Base-by-base conservation (phyloP, 1,139 yeast species). In the Magnusiomyces clavatus region DNA sequence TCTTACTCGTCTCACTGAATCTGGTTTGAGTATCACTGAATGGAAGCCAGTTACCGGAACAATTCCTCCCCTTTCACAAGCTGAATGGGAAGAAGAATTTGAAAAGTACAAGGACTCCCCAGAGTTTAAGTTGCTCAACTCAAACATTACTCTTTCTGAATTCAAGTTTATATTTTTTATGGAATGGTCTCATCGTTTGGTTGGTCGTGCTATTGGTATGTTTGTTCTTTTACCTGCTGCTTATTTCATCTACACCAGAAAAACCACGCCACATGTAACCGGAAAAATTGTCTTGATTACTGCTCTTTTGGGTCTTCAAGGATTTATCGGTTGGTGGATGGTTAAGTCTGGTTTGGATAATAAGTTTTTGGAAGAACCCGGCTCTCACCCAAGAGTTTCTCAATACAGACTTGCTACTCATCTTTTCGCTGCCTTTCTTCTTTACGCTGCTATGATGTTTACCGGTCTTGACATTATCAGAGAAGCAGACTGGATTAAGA, bases 281-380 rank as follows among this genome's bases (percentile, higher is more conserved):
- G 74, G 74, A 54, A 76, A 89, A 57, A 74, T 92, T 17, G 69
- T 86, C 29, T 85, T 86, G 1, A 77, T 94, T 49, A 79, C 95
- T 43, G 82, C 77, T 0, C 72, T 92, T 51, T 75, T 94, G 54
- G 98, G 96, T 12, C 72, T 94, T 47, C 98, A 94, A 73, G 98
- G 98, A 47, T 84, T 83, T 51, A 85, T 94, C 61, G 98, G 98
- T 40, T 94, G 98, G 98, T 94, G 99, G 99, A 94, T 94, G 99
- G 98, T 94, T 53, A 83, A 86, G 62, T 87, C 96, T 6, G 99
- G 99, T 44, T 77, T 94, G 57, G 95, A 90, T 65, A 85, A 86
- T 64, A 78, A 84, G 50, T 83, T 85, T 62, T 72, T 94, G 53
- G 78, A 78, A 36, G 95, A 86, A 61, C 79, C 96, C 64, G 84